Percentiles rank a stretch among this genome's conserved stretches.
These are phyloP conservation scores for Dothideomycetes sp. DNA, from an alignment of 2,329 filamentous ascomycete genomes.

Conservation along the genomic window DNA sequence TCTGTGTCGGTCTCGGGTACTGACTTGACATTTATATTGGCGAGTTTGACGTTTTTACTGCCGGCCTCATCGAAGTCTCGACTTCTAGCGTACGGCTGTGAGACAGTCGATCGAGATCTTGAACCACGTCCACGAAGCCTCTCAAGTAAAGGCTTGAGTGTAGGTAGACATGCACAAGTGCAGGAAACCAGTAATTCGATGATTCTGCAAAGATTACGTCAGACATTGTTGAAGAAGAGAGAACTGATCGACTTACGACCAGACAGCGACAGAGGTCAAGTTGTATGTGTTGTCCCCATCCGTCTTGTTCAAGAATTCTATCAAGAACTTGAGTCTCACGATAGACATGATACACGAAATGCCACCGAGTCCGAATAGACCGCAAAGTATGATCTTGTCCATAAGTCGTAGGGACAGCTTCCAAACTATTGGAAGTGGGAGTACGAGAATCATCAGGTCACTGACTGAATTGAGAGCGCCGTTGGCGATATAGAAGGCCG, in stretches of 20 bases:
- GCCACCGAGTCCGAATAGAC: not conserved
- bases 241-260: not conserved
- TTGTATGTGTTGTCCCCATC: not conserved
- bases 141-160: not conserved
- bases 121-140: not conserved
- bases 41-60: not conserved
- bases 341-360: conserved; percentile 2
- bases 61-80: not conserved
- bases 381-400: not conserved
- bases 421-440: conserved; percentile 2
- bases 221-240: not conserved
- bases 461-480: conserved; percentile 1
- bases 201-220: not conserved
- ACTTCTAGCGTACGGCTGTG: not conserved
- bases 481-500: conserved; percentile 4
- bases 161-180: not conserved
- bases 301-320: not conserved
- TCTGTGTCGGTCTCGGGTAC: not conserved
- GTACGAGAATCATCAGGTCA: not conserved
- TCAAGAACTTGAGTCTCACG: not conserved
- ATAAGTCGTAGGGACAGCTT: not conserved
- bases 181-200: not conserved
- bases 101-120: not conserved
- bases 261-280: not conserved
- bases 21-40: not conserved